Conservation (phyloP, 2,329 filamentous ascomycete genomes). For the Aspergillus floridensis region DNA sequence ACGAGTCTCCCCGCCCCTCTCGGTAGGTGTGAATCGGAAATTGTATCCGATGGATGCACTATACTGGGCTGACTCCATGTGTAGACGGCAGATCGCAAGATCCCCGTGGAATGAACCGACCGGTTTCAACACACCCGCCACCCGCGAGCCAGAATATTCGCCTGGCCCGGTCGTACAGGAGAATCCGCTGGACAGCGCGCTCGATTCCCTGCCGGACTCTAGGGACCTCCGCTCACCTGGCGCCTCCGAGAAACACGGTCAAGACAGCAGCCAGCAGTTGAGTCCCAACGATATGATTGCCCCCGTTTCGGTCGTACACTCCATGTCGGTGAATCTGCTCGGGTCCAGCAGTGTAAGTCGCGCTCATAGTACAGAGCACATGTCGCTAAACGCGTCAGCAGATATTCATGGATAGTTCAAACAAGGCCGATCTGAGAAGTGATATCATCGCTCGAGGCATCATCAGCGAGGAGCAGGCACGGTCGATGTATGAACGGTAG, state of each 20-base stretch:
- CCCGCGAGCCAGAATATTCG: slow-evolving; percentile 29
- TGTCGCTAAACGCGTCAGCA: slow-evolving; percentile 2
- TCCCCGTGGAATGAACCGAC: slow-evolving; percentile 4
- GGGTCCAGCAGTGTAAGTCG: slow-evolving; percentile 28
- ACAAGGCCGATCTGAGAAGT: slow-evolving; percentile 27
- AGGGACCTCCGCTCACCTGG: slow-evolving; percentile 24
- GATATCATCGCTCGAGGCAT: slow-evolving; percentile 34
- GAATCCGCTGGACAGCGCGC: slow-evolving; percentile 19
- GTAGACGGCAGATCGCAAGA: neutral
- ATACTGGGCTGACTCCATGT: neutral
- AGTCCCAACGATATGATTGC: slow-evolving; percentile 39
- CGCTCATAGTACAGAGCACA: neutral
- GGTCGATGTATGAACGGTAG: slow-evolving; percentile 36
- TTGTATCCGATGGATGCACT: no score
- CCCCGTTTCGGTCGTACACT: slow-evolving; percentile 34
- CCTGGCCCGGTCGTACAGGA: slow-evolving; percentile 20
- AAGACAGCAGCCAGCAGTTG: slow-evolving; percentile 33
- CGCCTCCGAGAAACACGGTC: slow-evolving; percentile 24
- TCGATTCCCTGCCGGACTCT: slow-evolving; percentile 23
- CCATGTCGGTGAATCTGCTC: slow-evolving; percentile 36
- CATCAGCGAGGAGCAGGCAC: slow-evolving; percentile 32
- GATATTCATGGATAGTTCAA: slow-evolving; percentile 33
- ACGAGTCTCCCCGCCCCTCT: neutral
- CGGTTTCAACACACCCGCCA: slow-evolving; percentile 24
- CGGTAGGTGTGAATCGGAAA: neutral